A percentile compares a stretch with the other conserved stretches of the same genome.
Evolutionary conservation across 225 moss, liverwort and hornwort genomes (phyloP).

Genomic region (Takakia lepidozioides): DNA sequence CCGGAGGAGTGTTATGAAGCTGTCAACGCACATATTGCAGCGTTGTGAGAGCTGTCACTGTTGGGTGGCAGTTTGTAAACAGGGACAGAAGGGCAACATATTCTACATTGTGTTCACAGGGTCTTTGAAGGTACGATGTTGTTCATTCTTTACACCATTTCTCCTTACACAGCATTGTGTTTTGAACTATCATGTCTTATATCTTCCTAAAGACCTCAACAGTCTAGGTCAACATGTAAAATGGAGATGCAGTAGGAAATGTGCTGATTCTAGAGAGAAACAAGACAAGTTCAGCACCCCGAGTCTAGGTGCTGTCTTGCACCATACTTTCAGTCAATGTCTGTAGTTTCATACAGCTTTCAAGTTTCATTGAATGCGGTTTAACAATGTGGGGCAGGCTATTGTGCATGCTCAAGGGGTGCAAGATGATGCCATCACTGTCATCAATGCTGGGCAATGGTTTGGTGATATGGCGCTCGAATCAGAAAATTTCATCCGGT

Average conservation of each 20-base stretch:
- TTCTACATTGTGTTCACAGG: constrained; percentile 70
- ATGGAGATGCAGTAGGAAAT: too few relatives aligned
- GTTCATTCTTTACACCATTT: too few relatives aligned
- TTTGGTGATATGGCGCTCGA: constrained; percentile 36
- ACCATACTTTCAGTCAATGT: neutral
- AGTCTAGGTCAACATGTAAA: too few relatives aligned
- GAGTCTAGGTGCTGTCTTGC: too few relatives aligned
- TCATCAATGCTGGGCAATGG: constrained; percentile 29
- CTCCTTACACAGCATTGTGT: too few relatives aligned
- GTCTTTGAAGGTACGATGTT: constrained; percentile 38
- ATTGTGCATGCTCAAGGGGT: constrained; percentile 19
- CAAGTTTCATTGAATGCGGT: neutral
- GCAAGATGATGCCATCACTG: constrained; percentile 30
- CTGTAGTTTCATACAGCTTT: neutral
- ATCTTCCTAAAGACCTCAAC: too few relatives aligned
- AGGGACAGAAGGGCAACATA: constrained; percentile 38
- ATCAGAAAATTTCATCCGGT: constrained; percentile 20
- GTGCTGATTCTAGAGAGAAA: too few relatives aligned
- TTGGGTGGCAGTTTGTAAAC: constrained; percentile 57
- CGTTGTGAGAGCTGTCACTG: too few relatives aligned
- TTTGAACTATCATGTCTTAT: too few relatives aligned
- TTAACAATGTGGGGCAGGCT: constrained; percentile 8
- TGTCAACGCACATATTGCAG: too few relatives aligned
- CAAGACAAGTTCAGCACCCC: too few relatives aligned
- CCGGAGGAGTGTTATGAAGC: too few relatives aligned